phyloP scores from a whole-genome alignment of 495 filamentous ascomycete species.

The Neurospora sp. region DNA sequence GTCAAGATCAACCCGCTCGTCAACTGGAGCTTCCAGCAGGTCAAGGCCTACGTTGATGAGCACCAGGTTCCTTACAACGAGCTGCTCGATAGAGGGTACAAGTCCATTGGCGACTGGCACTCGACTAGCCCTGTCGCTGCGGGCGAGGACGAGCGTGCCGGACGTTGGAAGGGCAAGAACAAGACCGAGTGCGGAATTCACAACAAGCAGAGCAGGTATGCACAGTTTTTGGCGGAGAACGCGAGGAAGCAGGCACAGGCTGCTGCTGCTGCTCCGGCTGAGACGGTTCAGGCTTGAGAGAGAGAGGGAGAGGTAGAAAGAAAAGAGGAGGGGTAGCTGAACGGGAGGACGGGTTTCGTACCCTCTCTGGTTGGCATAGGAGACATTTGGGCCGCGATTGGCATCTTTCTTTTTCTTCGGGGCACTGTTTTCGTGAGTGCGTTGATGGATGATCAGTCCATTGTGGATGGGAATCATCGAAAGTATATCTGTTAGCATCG shows the following conservation, averaged over 20 bases:
- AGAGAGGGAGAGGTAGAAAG: not conserved
- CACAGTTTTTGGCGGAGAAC: conserved; percentile 66
- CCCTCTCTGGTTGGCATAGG: not conserved
- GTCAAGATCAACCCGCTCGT: conserved; percentile 98
- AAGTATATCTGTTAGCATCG: not conserved
- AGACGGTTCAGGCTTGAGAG: not conserved
- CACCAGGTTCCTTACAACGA: conserved; percentile 90
- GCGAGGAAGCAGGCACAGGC: conserved; percentile 46
- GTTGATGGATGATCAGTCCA: not conserved
- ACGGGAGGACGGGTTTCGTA: not conserved
- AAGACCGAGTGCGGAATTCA: conserved; percentile 99
- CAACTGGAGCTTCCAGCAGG: conserved; percentile 88
- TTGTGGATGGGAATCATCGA: not conserved
- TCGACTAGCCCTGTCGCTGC: conserved; percentile 83
- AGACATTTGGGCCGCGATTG: not conserved
- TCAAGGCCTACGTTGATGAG: conserved; percentile 73
- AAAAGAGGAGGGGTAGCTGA: not conserved
- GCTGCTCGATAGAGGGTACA: conserved; percentile 84
- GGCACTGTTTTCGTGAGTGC: not conserved
- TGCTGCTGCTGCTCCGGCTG: not conserved
- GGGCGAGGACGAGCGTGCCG: conserved; percentile 92
- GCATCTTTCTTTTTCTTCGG: not conserved
- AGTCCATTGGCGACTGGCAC: conserved; percentile 96
- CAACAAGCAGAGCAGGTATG: conserved; percentile 88
- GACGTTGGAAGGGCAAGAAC: conserved; percentile 85